phyloP scores from a whole-genome alignment of 768 basidiomycete genomes.

The Russula sp. region DNA sequence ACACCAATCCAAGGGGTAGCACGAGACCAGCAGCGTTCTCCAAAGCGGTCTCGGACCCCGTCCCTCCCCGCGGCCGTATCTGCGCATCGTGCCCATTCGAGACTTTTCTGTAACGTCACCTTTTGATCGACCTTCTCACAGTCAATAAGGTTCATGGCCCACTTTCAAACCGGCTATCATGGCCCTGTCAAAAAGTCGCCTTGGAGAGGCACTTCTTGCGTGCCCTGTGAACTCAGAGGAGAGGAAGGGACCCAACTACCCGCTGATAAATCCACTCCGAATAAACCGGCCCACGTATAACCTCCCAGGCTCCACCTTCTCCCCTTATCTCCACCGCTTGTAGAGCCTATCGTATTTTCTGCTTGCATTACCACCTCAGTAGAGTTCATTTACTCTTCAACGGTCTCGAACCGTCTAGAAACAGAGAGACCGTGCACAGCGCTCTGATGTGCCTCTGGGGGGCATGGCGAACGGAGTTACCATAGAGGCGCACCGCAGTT shows the following conservation, averaged over 20 bases:
- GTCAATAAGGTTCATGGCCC: neutral
- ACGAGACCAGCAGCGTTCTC: neutral
- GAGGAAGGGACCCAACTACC: neutral
- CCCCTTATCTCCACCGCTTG: neutral
- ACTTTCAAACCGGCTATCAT: neutral
- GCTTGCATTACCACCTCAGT: neutral
- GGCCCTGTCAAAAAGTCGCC: constrained; percentile 1
- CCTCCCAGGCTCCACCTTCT: neutral
- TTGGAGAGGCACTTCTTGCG: no score
- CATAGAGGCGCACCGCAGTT: no score
- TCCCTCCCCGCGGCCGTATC: neutral
- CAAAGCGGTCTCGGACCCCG: neutral
- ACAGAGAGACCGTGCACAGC: no score
- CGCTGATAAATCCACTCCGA: neutral
- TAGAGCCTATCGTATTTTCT: neutral
- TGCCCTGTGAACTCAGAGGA: no score
- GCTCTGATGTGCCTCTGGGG: no score
- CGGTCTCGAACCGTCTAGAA: constrained; percentile 1
- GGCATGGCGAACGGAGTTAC: no score
- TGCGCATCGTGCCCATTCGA: neutral
- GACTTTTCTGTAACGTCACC: neutral
- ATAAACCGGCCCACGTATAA: neutral
- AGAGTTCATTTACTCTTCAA: neutral
- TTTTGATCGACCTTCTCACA: neutral
- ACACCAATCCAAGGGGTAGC: neutral